Evolutionary conservation across 1,284 basidiomycete species (phyloP), one percentile per base, ranked within the genome.

Genomic region (Gymnopus androsaceus): DNA sequence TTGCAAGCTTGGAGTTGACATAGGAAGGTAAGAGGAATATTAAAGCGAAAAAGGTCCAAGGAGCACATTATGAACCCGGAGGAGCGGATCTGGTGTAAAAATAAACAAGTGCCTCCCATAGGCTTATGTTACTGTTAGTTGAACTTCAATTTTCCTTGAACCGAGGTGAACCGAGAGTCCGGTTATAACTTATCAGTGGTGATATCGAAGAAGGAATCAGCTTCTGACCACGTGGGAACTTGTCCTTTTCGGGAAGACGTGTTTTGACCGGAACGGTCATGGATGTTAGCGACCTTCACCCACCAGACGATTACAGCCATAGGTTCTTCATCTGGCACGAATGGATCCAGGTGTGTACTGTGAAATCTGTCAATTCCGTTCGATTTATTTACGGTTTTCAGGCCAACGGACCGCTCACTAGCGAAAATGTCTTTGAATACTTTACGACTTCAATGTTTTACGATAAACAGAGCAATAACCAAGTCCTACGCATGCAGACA

Each of bases 401-500:
- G 83, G 89, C 85, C 21, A 83, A 90, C 63, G 90, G 90, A 14
- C 87, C 87, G 8, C 77, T 92, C 61, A 87, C 85, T 3, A 69
- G 78, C 12, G 82, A 87, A 59, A 92, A 90, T 66, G 90, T 90
- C 40, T 86, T 94, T 61, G 90, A 93, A 54, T 94, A 94, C 73
- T 94, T 94, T 67, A 77, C 87, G 15, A 82, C 83, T 1, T 92
- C 90, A 15, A 92, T 92, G 84, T 93, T 93, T 75, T 94, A 92
- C 69, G 92, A 94, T 73, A 90, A 91, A 68, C 85, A 90, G 70
- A 92, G 90, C 70, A 94, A 89, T 70, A 94, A 94, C 68, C 89
- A 93, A 66, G 85, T 90, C 27, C 74, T 94, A 44, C 85, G 90
- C 64, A 94, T 94, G 92, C 92, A 94, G 71, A 93, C 90, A 0